These are phyloP conservation scores for Darksidea phi DNA, from an alignment of 495 filamentous ascomycete species.

Conservation along the genomic window DNA sequence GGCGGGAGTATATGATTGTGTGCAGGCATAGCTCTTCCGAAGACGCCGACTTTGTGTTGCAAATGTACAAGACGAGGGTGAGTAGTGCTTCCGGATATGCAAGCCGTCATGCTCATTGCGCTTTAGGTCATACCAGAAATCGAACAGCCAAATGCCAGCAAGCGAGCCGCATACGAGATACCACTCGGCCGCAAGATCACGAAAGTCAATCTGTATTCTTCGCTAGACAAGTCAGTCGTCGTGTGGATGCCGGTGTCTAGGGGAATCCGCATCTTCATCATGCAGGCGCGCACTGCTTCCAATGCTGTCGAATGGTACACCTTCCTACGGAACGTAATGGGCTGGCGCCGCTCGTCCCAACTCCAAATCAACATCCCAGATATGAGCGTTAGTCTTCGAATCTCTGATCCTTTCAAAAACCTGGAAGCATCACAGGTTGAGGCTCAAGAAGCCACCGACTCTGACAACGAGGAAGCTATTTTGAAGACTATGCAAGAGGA, in stretches of 20 bases:
- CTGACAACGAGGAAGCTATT: conserved; percentile 47
- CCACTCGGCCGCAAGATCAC: conserved; percentile 54
- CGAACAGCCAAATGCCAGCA: conserved; percentile 52
- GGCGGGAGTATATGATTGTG: conserved; percentile 71
- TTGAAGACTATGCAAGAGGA: conserved; percentile 52
- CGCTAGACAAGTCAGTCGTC: conserved; percentile 70
- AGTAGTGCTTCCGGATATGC: background rate
- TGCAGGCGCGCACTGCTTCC: conserved; percentile 64
- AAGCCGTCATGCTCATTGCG: background rate
- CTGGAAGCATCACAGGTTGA: conserved; percentile 49
- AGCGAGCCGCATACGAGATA: conserved; percentile 58
- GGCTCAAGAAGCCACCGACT: conserved; percentile 45
- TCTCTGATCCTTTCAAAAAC: conserved; percentile 63
- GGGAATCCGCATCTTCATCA: conserved; percentile 65
- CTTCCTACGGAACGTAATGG: conserved; percentile 62
- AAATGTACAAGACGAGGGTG: conserved; percentile 67
- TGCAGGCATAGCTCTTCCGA: conserved; percentile 58
- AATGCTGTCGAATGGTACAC: conserved; percentile 75
- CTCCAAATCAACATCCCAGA: conserved; percentile 70
- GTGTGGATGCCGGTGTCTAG: conserved; percentile 59
- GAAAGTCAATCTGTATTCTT: conserved; percentile 67
- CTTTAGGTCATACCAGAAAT: conserved; percentile 59
- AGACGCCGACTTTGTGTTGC: conserved; percentile 57
- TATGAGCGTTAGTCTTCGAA: conserved; percentile 60
- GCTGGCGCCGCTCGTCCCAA: conserved; percentile 56